phyloP scores from a whole-genome alignment of 192 early-diverging fungal species.

The Glomus cerebriforme region DNA sequence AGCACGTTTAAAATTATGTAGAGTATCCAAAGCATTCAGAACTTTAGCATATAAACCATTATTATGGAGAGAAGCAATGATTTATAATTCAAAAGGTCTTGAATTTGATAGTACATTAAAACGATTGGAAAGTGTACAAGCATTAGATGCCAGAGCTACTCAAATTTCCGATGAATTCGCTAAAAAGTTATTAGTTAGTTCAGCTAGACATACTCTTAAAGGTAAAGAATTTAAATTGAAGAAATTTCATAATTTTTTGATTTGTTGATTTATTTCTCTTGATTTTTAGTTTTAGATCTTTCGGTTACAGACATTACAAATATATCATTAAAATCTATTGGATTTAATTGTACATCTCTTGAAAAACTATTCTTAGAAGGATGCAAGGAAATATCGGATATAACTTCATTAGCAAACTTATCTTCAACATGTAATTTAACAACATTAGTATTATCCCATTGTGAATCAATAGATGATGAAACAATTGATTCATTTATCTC shows the following conservation, averaged over 20 bases:
- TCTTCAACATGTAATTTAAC: background rate
- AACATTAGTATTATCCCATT: slow-evolving; percentile 1
- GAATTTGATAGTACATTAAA: background rate
- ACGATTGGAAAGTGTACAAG: background rate
- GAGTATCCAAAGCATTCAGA: slow-evolving; percentile 8
- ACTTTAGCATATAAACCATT: background rate
- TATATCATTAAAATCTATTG: background rate
- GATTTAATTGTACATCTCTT: background rate
- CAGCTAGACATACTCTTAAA: slow-evolving; percentile 5
- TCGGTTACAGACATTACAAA: slow-evolving; percentile 5
- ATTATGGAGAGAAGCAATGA: background rate
- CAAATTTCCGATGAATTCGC: background rate
- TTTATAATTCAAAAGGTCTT: slow-evolving; percentile 14
- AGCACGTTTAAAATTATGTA: background rate
- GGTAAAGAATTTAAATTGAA: slow-evolving; percentile 1
- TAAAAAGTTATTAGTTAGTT: background rate
- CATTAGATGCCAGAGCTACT: slow-evolving; percentile 12
- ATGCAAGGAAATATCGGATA: slow-evolving; percentile 8
- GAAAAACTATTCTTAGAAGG: slow-evolving; percentile 21
- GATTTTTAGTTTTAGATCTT: slow-evolving; percentile 16
- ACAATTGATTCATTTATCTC: background rate
- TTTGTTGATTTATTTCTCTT: background rate
- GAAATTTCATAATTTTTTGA: background rate
- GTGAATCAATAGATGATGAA: background rate
- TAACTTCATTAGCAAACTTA: background rate